These are phyloP conservation scores for Acorus gramineus DNA, from an alignment of 106 monocot species.

Conservation along the genomic window DNA sequence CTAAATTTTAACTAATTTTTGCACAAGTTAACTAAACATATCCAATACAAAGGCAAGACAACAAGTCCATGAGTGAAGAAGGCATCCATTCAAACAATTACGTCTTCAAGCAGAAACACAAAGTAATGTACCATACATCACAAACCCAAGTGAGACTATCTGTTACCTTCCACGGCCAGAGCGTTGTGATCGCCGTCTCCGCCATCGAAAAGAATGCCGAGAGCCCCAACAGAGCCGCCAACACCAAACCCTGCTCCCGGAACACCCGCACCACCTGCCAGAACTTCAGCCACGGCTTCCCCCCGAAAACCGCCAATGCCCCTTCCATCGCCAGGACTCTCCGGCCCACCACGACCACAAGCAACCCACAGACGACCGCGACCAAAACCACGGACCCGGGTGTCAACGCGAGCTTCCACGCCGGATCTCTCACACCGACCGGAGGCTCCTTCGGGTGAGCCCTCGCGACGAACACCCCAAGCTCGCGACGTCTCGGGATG, in stretches of 20 bases:
- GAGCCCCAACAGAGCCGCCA: constrained; percentile 54
- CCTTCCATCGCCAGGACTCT: constrained; percentile 27
- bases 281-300: constrained; percentile 38
- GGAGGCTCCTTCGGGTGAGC: too few species aligned
- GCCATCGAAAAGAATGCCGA: constrained; percentile 98
- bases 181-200: constrained; percentile 79
- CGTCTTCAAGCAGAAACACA: neutral
- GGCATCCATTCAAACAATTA: too few species aligned
- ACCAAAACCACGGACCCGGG: neutral
- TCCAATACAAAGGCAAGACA: too few species aligned
- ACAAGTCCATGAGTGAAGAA: too few species aligned
- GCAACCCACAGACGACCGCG: constrained; percentile 15
- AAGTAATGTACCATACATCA: neutral
- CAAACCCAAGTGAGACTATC: too few species aligned
- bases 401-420: too few species aligned
- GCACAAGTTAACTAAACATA: too few species aligned
- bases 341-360: constrained; percentile 13
- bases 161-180: constrained; percentile 95
- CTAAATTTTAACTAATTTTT: too few species aligned
- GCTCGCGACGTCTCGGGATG: too few species aligned
- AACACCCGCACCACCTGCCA: constrained; percentile 42
- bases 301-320: neutral
- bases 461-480: too few species aligned
- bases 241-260: constrained; percentile 61
- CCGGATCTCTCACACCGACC: too few species aligned